Base-by-base conservation (phyloP, 768 basidiomycete species). In the Fibroporia radiculosa region DNA sequence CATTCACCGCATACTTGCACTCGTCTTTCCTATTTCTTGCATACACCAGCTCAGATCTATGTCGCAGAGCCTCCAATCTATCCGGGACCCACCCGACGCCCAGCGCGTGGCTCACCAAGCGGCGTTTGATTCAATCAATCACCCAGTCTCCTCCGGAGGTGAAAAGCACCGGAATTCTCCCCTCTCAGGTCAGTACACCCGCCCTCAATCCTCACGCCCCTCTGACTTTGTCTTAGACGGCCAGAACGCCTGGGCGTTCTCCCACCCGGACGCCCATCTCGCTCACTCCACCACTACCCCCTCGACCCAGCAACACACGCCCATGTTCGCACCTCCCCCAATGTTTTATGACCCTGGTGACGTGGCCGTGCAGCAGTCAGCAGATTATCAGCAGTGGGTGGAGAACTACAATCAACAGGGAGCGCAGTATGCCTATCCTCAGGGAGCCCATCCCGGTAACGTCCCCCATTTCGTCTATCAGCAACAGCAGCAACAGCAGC, bases 301-400 rank as follows among this genome's bases (percentile, higher is more conserved):
- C 26, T 19, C 29, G 18, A 12, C 41, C 14, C 40, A 41, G 19
- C 40, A 49, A 33, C 20, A 44, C 24, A 20, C 45, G 23, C 26
- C 35, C 32, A 57, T 57, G 50, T 50, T 54, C 49, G 52, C 48
- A 24, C 45, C 47, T 32, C 47, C 51, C 20, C 53, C 53, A n/a
- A 52, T 51, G 16, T 50, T 57, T 32, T 57, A 48, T 49, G 56
- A 54, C 36, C 53, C 52, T 26, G 45, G 38, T 34, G 45, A 52
- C 28, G 53, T 47, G 4, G 36, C 39, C 27, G 49, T 47, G 34
- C 44, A 13, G 7, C 45, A 29, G 32, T 24, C 40, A 18, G 43
- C 37, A 23, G 49, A 52, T 40, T 54, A 57, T 45, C 46, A 54
- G 38, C 48, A 50, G 25, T 57, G 53, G 52, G 46, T 52, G 35